Evolutionary conservation across 2,329 filamentous ascomycete species (phyloP).

Genomic region (Ophiocordyceps camponoti-rufipedis): DNA sequence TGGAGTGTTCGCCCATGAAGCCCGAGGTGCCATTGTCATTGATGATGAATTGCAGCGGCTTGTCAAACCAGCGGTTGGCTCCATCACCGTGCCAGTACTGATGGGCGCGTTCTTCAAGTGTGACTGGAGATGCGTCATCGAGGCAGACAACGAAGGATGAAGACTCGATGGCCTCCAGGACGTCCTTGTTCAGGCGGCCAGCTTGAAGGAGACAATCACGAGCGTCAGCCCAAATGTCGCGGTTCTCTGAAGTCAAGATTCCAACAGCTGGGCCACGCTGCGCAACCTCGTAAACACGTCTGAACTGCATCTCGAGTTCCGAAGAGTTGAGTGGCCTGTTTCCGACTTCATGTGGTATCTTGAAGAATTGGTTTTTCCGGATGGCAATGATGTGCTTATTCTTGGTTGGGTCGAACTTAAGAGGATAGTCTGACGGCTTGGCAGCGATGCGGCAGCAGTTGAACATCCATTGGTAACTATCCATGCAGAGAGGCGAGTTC

Average conservation of each 20-base stretch:
- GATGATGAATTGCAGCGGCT: slow-evolving; percentile 93
- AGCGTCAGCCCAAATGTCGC: slow-evolving; percentile 80
- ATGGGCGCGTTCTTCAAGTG: slow-evolving; percentile 84
- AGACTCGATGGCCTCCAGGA: slow-evolving; percentile 69
- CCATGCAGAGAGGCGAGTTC: slow-evolving; percentile 93
- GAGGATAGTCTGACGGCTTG: slow-evolving; percentile 61
- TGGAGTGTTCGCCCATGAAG: slow-evolving; percentile 96
- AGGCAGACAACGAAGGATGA: slow-evolving; percentile 84
- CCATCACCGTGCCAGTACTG: slow-evolving; percentile 98
- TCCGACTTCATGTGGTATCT: slow-evolving; percentile 62
- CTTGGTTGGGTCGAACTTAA: slow-evolving; percentile 57
- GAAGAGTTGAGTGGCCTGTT: slow-evolving; percentile 74
- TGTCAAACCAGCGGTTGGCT: slow-evolving; percentile 92
- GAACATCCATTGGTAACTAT: slow-evolving; percentile 98
- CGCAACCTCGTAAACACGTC: slow-evolving; percentile 60
- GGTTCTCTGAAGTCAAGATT: slow-evolving; percentile 75
- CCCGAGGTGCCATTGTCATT: slow-evolving; percentile 96
- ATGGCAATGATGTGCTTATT: slow-evolving; percentile 81
- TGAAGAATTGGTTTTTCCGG: slow-evolving; percentile 96
- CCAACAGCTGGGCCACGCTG: slow-evolving; percentile 60
- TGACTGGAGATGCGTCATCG: slow-evolving; percentile 79
- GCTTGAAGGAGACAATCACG: slow-evolving; percentile 57
- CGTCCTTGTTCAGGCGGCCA: slow-evolving; percentile 59
- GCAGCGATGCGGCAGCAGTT: slow-evolving; percentile 77
- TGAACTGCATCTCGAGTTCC: slow-evolving; percentile 83